Percentiles rank a stretch among this genome's conserved stretches.
phyloP scores from a whole-genome alignment of 2,329 filamentous ascomycete genomes.

The Diaporthe ampelina region DNA sequence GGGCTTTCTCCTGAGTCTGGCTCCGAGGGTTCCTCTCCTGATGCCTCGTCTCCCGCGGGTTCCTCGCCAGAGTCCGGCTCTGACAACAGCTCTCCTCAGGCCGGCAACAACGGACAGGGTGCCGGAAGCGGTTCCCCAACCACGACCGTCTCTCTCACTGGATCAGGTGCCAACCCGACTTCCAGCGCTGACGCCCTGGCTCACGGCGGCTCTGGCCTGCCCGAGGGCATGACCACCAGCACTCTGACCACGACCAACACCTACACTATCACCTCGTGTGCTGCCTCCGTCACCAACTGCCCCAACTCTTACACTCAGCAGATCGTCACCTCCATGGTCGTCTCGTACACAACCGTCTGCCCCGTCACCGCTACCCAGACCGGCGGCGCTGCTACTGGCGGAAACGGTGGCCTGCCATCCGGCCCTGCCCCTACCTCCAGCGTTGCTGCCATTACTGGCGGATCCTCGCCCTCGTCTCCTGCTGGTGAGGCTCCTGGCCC shows the following conservation, averaged over 20 bases:
- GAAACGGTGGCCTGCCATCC: constrained; percentile 2
- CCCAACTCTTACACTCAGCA: constrained; percentile 47
- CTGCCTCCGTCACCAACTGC: constrained; percentile 49
- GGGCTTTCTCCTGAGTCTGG: background rate
- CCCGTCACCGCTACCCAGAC: constrained; percentile 44
- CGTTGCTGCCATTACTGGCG: constrained; percentile 15
- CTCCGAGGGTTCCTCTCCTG: background rate
- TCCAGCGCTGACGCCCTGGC: constrained; percentile 33
- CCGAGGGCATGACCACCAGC: constrained; percentile 44
- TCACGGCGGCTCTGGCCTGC: constrained; percentile 27
- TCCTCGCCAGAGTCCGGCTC: constrained; percentile 22
- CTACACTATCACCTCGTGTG: constrained; percentile 51
- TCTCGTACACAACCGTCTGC: constrained; percentile 47
- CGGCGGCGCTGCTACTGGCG: constrained; percentile 23
- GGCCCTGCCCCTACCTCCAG: constrained; percentile 5
- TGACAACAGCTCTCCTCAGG: constrained; percentile 18
- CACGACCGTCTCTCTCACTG: constrained; percentile 18
- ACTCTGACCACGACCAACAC: constrained; percentile 45
- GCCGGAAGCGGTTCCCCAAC: constrained; percentile 19
- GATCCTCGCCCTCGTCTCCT: constrained; percentile 4
- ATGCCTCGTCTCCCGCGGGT: background rate
- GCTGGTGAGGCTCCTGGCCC: background rate
- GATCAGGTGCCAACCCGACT: background rate
- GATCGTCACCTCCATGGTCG: constrained; percentile 47
- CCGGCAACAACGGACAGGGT: constrained; percentile 20